These are phyloP conservation scores for Bruguiera gymnorhiza DNA, from an alignment of 345 rosid species.

Conservation along the genomic window DNA sequence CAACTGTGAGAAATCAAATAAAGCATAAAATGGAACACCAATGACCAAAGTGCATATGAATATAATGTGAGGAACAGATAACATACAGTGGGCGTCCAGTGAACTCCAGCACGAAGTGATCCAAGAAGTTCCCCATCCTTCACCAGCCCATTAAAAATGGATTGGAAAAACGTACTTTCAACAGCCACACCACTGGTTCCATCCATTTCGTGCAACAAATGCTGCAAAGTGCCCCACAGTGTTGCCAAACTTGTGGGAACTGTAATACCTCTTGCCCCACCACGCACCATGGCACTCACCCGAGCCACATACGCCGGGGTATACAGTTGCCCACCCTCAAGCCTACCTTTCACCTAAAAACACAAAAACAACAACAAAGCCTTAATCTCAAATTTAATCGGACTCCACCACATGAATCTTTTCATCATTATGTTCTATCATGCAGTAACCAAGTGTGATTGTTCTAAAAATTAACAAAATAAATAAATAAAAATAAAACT, in stretches of 20 bases:
- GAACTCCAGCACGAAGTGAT: slow-evolving; percentile 92
- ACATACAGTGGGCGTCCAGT: slow-evolving; percentile 95
- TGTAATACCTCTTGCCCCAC: slow-evolving; percentile 85
- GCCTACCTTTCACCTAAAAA: slow-evolving; percentile 85
- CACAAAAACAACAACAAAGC: slow-evolving; percentile 6
- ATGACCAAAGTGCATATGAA: slow-evolving; percentile 6
- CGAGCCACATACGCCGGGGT: slow-evolving; percentile 95
- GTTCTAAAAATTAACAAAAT: no score
- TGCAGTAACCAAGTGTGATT: no score
- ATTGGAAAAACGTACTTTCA: slow-evolving; percentile 82
- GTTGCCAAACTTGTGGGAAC: slow-evolving; percentile 78
- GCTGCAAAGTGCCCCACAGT: slow-evolving; percentile 76
- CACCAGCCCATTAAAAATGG: slow-evolving; percentile 68
- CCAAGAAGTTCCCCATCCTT: slow-evolving; percentile 89
- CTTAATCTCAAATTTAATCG: no score
- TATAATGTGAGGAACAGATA: slow-evolving; percentile 9
- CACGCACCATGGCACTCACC: slow-evolving; percentile 90
- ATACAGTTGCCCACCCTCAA: slow-evolving; percentile 95
- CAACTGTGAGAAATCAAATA: no score
- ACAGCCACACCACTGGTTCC: slow-evolving; percentile 79
- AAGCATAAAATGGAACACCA: no score
- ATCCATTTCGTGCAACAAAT: slow-evolving; percentile 80
- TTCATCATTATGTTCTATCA: no score
- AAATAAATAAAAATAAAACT: no score
- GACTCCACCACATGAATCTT: no score